Base-by-base conservation (phyloP, 768 basidiomycete genomes). In the Coprinellus micaceus region DNA sequence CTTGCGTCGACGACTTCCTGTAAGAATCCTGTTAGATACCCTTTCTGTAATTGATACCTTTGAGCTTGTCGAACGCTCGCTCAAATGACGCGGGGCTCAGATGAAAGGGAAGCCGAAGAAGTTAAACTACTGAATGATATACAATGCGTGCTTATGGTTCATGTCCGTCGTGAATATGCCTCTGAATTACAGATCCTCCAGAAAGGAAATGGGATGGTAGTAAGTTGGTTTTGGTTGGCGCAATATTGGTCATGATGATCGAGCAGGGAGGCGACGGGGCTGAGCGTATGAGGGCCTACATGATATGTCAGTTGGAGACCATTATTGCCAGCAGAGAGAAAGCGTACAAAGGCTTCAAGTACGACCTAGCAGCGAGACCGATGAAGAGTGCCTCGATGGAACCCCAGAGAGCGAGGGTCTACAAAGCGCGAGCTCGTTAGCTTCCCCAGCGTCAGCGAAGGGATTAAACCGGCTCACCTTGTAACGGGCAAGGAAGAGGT, bases 1-100 rank as follows among this genome's bases (percentile, higher is more conserved):
- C 63, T 0, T 78, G 78, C 21, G 77, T 88, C 2, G 77, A 83
- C 33, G 84, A 88, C 61, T 79, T 88, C 56, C 66, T 92, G 26
- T 46, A 36, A 40, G 11, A 39, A 26, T 21, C 37, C 24, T 39
- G 17, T 26, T 1, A 3, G 9, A 39, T 29, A 15, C 37, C 22
- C 33, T 36, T 11, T 25, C 40, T 10, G n/a, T 21, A 19, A 43
- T 43, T 15, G 40, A 43, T 21, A 17, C 40, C 19, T 43, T 43
- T 43, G 10, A 43, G 36, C 36, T 37, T 17, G 36, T 37, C 17
- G 36, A n/a, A n/a, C n/a, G n/a, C n/a, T n/a, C n/a, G n/a, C 36
- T 37, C 17, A 37, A 17, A 9, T 37, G 17, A 17, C 17, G 36
- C 9, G 10, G 36, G 36, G 17, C 36, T 37, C 17, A 10, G 36